Base-by-base conservation (phyloP, 768 basidiomycete genomes). In the Strobilomyces echinocephalus region DNA sequence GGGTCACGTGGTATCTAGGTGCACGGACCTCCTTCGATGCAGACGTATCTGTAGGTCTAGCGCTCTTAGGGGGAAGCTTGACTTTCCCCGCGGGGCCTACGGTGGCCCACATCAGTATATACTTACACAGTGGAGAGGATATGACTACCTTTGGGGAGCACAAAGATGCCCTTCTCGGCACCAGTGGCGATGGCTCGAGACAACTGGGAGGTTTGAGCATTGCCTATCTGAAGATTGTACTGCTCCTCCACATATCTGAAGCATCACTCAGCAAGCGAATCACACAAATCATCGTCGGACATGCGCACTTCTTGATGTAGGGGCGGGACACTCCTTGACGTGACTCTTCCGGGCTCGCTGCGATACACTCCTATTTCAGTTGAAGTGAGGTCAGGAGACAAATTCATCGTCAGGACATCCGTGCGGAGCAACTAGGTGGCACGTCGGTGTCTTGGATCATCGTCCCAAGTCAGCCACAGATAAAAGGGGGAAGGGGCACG, bases 261-360 rank as follows among this genome's bases (percentile, higher is more conserved):
- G 47, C 28, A 42, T 50, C 48, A 57, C 54, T 64, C 38, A 66
- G 57, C 59, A 53, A 53, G 56, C 9, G 46, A 52, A 56, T 54
- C 52, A 46, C 28, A 34, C 48, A 46, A 20, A 24, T 45, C 56
- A 52, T 50, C 57, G 33, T 26, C 40, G 38, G 41, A 50, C 45
- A 62, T 54, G 76, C 80, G 61, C 58, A 95, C 88, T 91, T 95
- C 84, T 97, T 97, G 76, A 97, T 94, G 64, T 85, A 81, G 50
- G 85, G 89, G 45, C 95, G 85, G 60, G 91, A 95, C 57, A 95
- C 93, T 62, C 92, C 93, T 53, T 69, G 69, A 53, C 91, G 87
- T 53, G 87, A 81, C 58, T 91, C 90, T 31, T 91, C 90, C 8
- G 79, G 79, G 70, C 84, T 73, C 50, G 74, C 77, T 56, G 78